phyloP scores from a whole-genome alignment of 176 grass and related monocot species.

The Luzula sylvatica region DNA sequence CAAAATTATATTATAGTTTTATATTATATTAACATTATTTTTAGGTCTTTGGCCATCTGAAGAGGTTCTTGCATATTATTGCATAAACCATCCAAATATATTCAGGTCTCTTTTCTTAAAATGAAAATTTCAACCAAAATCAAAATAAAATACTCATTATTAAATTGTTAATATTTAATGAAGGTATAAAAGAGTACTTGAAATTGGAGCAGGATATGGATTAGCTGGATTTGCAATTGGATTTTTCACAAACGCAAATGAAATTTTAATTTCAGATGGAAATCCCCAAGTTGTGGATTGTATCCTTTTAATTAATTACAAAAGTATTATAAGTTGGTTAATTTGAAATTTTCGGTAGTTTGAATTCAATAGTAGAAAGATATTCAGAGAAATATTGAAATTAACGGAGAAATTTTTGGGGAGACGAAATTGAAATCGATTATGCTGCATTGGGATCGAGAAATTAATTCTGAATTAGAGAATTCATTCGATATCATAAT shows the following conservation, averaged over 20 bases:
- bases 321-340: background rate
- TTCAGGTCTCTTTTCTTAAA: constrained; percentile 56
- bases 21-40: constrained; percentile 3
- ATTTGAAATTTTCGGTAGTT: constrained; percentile 12
- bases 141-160: too few relatives aligned
- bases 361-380: constrained; percentile 68
- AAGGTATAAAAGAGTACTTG: constrained; percentile 86
- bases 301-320: constrained; percentile 55
- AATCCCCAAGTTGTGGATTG: constrained; percentile 90
- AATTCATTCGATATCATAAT: constrained; percentile 77
- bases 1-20: background rate
- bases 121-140: background rate
- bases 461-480: constrained; percentile 35
- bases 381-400: constrained; percentile 62
- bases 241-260: constrained; percentile 50
- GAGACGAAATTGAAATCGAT: constrained; percentile 56
- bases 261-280: constrained; percentile 88
- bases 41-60: constrained; percentile 93
- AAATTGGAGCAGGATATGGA: constrained; percentile 89
- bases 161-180: constrained; percentile 3
- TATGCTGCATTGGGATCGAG: constrained; percentile 69
- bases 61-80: constrained; percentile 94
- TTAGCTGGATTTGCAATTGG: constrained; percentile 77
- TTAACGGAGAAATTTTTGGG: constrained; percentile 54
- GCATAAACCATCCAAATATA: constrained; percentile 47